phyloP scores from a whole-genome alignment of 2,329 filamentous ascomycete genomes.

The Alternaria novae-zelandiae region DNA sequence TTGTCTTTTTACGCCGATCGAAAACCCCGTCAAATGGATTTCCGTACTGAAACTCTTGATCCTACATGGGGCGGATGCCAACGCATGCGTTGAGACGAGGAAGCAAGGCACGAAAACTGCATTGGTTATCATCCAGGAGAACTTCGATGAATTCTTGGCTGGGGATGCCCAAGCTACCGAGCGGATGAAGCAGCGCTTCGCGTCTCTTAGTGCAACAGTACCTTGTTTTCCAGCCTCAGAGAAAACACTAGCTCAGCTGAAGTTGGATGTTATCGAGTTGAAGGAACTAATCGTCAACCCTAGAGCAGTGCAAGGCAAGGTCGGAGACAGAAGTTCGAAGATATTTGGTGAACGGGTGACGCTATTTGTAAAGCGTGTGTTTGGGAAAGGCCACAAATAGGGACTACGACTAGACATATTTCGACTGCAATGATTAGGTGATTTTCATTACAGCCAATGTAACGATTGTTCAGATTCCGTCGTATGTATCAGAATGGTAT shows the following conservation, averaged over 20 bases:
- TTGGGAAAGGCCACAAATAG: background rate
- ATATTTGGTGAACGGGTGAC: background rate
- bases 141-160: background rate
- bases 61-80: background rate
- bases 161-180: background rate
- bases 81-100: rapidly evolving
- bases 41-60: background rate
- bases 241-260: background rate
- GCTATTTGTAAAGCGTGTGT: background rate
- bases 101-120: too few species aligned
- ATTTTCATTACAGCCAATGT: too few species aligned
- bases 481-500: too few species aligned
- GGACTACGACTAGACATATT: too few species aligned
- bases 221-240: too few species aligned
- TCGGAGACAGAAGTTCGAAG: background rate
- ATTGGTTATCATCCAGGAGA: background rate
- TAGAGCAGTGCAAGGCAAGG: background rate
- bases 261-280: background rate
- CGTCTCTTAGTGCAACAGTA: too few species aligned
- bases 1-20: background rate
- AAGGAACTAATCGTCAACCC: too few species aligned
- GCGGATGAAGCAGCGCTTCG: background rate
- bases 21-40: background rate
- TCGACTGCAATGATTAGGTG: too few species aligned
- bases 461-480: too few species aligned